phyloP scores from a whole-genome alignment of 352 stramenopile species.

The Blastocystis sp. region DNA sequence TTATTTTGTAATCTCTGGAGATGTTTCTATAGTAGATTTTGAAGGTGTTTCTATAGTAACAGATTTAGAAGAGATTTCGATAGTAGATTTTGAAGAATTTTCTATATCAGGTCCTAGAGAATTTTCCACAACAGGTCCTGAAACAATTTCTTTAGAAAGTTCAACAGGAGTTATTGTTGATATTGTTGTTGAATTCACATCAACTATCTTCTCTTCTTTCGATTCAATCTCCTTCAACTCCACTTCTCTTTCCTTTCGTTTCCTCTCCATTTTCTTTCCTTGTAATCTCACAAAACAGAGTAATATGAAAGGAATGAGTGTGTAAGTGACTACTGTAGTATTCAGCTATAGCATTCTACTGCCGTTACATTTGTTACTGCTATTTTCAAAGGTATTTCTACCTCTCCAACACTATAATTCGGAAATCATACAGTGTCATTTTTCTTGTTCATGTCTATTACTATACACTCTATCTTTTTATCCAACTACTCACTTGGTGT shows the following conservation, averaged over 20 bases:
- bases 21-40: background rate
- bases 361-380: too few species aligned
- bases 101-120: background rate
- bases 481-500: too few species aligned
- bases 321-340: slow-evolving; percentile 21
- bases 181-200: too few species aligned
- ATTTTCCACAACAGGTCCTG: too few species aligned
- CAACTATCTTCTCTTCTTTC: background rate
- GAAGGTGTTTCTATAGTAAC: background rate
- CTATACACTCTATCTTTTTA: too few species aligned
- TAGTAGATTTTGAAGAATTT: background rate
- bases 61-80: background rate
- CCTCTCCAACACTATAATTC: too few species aligned
- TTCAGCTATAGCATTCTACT: too few species aligned
- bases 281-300: background rate
- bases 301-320: slow-evolving; percentile 27
- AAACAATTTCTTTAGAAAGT: too few species aligned
- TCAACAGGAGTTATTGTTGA: too few species aligned
- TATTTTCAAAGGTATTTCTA: too few species aligned
- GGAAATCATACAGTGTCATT: too few species aligned
- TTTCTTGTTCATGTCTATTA: too few species aligned
- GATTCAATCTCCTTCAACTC: background rate
- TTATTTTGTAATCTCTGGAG: background rate
- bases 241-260: background rate
- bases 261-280: background rate